Evolutionary conservation across 139 green algal species (phyloP).

Genomic region (Astrephomene gubernaculifera): DNA sequence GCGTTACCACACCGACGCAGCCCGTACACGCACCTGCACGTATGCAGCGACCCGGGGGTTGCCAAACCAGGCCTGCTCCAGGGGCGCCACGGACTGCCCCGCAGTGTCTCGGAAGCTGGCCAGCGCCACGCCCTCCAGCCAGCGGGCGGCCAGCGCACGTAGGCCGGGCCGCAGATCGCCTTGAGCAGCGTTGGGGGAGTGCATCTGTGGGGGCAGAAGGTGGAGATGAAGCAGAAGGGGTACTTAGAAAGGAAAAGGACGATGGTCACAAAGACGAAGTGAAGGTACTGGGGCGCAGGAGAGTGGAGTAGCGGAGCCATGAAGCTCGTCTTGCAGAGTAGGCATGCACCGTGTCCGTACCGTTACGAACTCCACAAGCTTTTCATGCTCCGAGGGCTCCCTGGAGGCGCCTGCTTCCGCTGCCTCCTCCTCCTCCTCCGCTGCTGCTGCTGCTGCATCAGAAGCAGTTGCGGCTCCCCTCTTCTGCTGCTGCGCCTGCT

Average conservation of each 20-base stretch:
- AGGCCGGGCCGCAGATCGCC: conserved; percentile 53
- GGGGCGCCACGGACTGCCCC: background rate
- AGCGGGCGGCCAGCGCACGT: conserved; percentile 35
- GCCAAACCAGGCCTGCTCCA: conserved; percentile 46
- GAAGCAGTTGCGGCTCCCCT: too few relatives aligned
- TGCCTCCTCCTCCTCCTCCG: background rate
- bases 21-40: conserved; percentile 25
- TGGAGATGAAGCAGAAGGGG: too few relatives aligned
- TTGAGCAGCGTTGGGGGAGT: background rate
- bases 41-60: conserved; percentile 38
- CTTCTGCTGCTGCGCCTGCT: too few relatives aligned
- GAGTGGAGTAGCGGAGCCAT: too few relatives aligned
- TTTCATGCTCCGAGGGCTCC: background rate
- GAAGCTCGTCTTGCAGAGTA: too few relatives aligned
- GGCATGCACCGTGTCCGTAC: conserved; percentile 9
- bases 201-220: background rate
- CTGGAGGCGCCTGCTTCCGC: background rate
- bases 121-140: conserved; percentile 50
- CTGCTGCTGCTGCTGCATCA: too few relatives aligned
- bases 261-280: too few relatives aligned
- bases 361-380: conserved; percentile 45
- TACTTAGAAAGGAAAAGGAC: too few relatives aligned
- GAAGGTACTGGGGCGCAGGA: too few relatives aligned
- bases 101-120: conserved; percentile 42
- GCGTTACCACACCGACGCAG: background rate